Conservation (phyloP, 2,329 filamentous ascomycete genomes). For the Dothistroma septosporum region DNA sequence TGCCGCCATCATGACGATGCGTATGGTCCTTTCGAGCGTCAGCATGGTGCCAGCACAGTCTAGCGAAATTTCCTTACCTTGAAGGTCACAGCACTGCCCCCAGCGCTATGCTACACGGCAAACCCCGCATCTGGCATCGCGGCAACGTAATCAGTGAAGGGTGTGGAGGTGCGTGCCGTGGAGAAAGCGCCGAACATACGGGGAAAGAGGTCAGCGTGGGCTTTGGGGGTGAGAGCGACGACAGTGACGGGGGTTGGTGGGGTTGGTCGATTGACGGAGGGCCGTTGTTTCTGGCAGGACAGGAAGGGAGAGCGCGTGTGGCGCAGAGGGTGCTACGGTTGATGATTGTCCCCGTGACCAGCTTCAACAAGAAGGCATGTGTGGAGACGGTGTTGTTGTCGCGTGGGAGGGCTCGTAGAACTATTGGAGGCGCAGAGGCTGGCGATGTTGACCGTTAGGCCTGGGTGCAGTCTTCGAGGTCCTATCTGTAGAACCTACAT, state of each 20-base stretch:
- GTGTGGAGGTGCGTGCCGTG: neutral
- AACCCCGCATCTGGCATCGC: neutral
- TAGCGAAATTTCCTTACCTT: neutral
- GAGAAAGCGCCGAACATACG: neutral
- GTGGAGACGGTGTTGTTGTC: too few relatives aligned
- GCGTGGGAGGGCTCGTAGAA: too few relatives aligned
- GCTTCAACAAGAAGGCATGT: too few relatives aligned
- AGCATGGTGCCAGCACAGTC: neutral
- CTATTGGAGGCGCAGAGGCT: too few relatives aligned
- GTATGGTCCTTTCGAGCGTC: neutral
- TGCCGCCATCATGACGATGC: neutral
- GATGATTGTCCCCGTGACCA: too few relatives aligned
- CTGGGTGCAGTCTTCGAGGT: too few relatives aligned
- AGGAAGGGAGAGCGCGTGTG: too few relatives aligned
- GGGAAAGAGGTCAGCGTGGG: neutral
- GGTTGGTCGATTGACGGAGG: too few relatives aligned
- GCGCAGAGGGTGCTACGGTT: too few relatives aligned
- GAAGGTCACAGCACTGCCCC: neutral
- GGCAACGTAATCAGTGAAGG: neutral
- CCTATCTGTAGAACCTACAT: too few relatives aligned
- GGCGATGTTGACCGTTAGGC: too few relatives aligned
- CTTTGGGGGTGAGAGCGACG: neutral
- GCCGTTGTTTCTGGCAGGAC: neutral
- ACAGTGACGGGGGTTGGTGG: neutral
- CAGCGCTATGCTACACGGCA: neutral